phyloP scores from a whole-genome alignment of 2,329 filamentous ascomycete genomes.

The Xylariaceae sp. region DNA sequence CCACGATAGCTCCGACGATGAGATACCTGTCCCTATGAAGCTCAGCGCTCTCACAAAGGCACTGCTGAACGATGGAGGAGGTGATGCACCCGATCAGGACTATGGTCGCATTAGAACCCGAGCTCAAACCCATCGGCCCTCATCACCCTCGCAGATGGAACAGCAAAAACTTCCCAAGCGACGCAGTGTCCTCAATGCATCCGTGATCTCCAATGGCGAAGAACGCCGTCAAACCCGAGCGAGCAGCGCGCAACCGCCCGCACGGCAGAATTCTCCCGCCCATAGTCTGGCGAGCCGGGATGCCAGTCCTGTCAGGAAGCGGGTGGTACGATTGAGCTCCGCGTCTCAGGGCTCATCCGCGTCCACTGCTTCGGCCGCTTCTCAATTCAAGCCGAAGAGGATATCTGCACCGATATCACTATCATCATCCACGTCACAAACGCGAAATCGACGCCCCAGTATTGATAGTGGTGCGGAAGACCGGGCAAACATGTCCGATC shows the following conservation, averaged over 20 bases:
- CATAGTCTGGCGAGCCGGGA: conserved; percentile 39
- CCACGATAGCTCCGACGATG: conserved; percentile 90
- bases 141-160: conserved; percentile 35
- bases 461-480: conserved; percentile 40
- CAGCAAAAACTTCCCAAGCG: conserved; percentile 36
- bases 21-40: conserved; percentile 86
- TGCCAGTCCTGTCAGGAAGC: conserved; percentile 49
- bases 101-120: conserved; percentile 38
- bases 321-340: conserved; percentile 53
- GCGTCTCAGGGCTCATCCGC: conserved; percentile 33
- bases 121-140: conserved; percentile 38
- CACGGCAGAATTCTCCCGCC: conserved; percentile 40
- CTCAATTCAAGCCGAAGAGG: conserved; percentile 36
- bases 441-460: conserved; percentile 36
- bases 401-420: conserved; percentile 40
- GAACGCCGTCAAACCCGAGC: conserved; percentile 44
- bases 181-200: conserved; percentile 44
- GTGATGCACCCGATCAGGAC: conserved; percentile 40
- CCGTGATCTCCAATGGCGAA: conserved; percentile 39
- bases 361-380: conserved; percentile 19
- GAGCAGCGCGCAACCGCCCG: conserved; percentile 42
- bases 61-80: conserved; percentile 61
- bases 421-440: conserved; percentile 34
- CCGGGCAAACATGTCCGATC: conserved; percentile 31
- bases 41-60: conserved; percentile 90